phyloP scores from a whole-genome alignment of 176 grass and related monocot genomes.

The Metroxylon sagu region DNA sequence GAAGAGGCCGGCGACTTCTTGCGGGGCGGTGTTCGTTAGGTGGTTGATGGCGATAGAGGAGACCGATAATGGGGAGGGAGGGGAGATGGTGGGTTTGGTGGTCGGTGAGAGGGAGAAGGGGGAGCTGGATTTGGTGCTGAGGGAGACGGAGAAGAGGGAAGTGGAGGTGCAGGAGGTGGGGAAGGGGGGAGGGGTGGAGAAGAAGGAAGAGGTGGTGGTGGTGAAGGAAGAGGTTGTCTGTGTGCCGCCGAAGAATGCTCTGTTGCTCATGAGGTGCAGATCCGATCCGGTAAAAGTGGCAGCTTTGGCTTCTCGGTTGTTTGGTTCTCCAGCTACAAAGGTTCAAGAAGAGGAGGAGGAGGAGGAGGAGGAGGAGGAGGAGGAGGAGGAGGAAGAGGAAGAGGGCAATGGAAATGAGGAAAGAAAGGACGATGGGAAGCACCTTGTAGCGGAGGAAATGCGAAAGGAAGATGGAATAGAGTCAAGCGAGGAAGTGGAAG shows the following conservation, averaged over 20 bases:
- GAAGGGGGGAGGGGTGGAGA: constrained; percentile 32
- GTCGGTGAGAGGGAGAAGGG: constrained; percentile 37
- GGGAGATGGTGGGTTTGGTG: constrained; percentile 31
- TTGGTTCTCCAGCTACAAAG: constrained; percentile 58
- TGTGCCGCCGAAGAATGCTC: constrained; percentile 78
- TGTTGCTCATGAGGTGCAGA: constrained; percentile 89
- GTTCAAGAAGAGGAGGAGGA: background rate
- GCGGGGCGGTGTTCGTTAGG: constrained; percentile 63
- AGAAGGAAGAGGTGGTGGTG: constrained; percentile 66
- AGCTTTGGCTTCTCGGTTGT: constrained; percentile 50
- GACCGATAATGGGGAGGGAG: constrained; percentile 25
- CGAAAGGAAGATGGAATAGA: background rate
- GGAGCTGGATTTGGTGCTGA: constrained; percentile 45
- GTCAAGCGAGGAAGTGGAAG: constrained; percentile 9
- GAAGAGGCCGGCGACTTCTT: constrained; percentile 32
- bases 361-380: no score
- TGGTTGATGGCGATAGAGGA: constrained; percentile 55
- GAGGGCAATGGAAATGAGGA: background rate
- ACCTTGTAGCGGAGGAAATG: background rate
- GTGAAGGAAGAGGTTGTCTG: constrained; percentile 46
- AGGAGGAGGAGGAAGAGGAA: constrained; percentile 17
- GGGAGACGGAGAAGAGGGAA: constrained; percentile 22
- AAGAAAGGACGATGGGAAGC: background rate
- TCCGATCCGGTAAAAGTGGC: constrained; percentile 90
- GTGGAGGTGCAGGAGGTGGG: constrained; percentile 25